A percentile compares a stretch with the other conserved stretches of the same genome.
Evolutionary conservation across 495 filamentous ascomycete species (phyloP).

Genomic region (Aspergillus ostianus): DNA sequence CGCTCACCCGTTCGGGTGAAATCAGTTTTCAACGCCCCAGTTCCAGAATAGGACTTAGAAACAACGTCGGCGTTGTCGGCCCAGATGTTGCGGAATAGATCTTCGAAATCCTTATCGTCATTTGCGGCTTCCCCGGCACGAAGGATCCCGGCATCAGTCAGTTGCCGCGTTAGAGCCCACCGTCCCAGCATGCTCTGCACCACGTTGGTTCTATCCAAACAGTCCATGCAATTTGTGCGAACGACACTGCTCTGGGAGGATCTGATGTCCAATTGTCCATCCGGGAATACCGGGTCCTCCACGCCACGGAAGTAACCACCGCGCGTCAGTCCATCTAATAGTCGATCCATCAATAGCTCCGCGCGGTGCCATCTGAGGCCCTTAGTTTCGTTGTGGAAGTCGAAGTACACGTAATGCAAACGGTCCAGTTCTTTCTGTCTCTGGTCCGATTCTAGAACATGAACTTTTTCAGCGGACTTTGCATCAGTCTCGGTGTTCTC

Average conservation of each 20-base stretch:
- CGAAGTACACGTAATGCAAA: slow-evolving; percentile 95
- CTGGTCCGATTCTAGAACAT: slow-evolving; percentile 63
- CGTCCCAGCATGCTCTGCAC: slow-evolving; percentile 94
- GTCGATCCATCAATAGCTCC: slow-evolving; percentile 76
- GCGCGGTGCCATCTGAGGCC: slow-evolving; percentile 91
- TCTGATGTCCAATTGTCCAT: slow-evolving; percentile 73
- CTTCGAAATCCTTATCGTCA: slow-evolving; percentile 74
- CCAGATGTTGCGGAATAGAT: slow-evolving; percentile 93
- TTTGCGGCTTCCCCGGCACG: slow-evolving; percentile 64
- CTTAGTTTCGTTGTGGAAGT: slow-evolving; percentile 97
- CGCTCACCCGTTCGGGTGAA: slow-evolving; percentile 86
- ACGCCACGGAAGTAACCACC: slow-evolving; percentile 93
- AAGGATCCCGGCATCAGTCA: slow-evolving; percentile 77
- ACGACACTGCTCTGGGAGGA: slow-evolving; percentile 81
- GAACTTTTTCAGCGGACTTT: slow-evolving; percentile 74
- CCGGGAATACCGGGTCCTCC: slow-evolving; percentile 69
- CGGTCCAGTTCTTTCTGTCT: slow-evolving; percentile 67
- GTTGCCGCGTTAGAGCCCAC: slow-evolving; percentile 80
- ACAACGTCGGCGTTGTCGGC: slow-evolving; percentile 97
- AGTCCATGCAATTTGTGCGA: slow-evolving; percentile 99
- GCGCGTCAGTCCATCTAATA: slow-evolving; percentile 65
- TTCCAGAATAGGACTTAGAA: slow-evolving; percentile 87
- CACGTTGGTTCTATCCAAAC: slow-evolving; percentile 95
- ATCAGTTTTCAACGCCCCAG: slow-evolving; percentile 94
- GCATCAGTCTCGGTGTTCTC: slow-evolving; percentile 59